Evolutionary conservation across 306 rosid species (phyloP), one percentile per base, ranked within the genome.

Genomic region (Quercus agrifolia): DNA sequence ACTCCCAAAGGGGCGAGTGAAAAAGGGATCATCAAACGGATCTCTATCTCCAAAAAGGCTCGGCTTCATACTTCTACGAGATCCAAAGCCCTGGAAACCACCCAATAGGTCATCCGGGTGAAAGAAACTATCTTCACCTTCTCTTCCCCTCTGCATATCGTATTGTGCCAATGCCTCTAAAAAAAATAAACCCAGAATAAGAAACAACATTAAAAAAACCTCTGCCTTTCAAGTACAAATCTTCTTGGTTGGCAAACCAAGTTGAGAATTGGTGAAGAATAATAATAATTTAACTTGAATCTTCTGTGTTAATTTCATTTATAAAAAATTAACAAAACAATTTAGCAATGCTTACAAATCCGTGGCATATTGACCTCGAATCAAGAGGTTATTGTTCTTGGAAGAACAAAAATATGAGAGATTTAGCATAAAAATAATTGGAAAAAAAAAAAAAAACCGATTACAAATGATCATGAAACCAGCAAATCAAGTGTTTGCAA

Each of bases 21-120:
- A 92, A 83, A 95, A 95, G 54, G 94, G 93, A 84, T 90, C 98
- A 61, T 91, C 93, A 81, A 92, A 91, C 51, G 97, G 97, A 80
- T 87, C 94, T 83, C 93, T 88, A 28, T 84, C 87, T 64, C 93
- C 85, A 73, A 91, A 86, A 56, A 87, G 80, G 75, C 86, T 88
- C 14, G 92, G 86, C 64, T 83, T 73, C 90, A 84, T 73, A 33
- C 83, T 83, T 76, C 86, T 73, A 2, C 11, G 58, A 11, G 87
- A 83, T 41, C 92, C 92, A 83, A 87, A 79, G 46, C 81, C 80
- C 33, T 57, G 81, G 70, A 82, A 83, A 33, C 83, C 71, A 14
- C 80, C 56, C 27, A 79, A 57, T n/a, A 31, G 27, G 63, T 82
- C 82, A 23, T 73, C 74, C 28, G 88, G 74, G 31, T 70, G 82